Evolutionary conservation across 2,329 filamentous ascomycete genomes (phyloP).

Genomic region (Aspergillus carbonarius): DNA sequence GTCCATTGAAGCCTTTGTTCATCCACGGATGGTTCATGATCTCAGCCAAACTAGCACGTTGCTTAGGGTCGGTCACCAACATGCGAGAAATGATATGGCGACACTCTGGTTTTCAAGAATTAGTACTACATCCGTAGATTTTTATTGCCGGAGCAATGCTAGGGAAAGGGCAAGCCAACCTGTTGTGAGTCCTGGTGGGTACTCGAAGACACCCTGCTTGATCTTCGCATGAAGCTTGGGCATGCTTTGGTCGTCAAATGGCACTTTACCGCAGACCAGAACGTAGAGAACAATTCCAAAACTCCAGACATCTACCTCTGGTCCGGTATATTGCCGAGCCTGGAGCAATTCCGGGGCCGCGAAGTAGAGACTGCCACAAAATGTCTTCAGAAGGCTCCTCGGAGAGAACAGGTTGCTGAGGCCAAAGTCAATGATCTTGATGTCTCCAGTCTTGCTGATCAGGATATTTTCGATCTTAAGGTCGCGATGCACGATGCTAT

Average conservation of each 20-base stretch:
- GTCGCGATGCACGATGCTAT: conserved; percentile 96
- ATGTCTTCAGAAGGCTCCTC: conserved; percentile 82
- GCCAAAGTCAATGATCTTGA: conserved; percentile 99
- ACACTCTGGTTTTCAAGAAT: conserved; percentile 66
- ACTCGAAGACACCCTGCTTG: conserved; percentile 94
- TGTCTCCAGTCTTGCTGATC: conserved; percentile 98
- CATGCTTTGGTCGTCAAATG: conserved; percentile 99
- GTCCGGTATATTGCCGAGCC: conserved; percentile 89
- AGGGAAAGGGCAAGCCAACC: conserved; percentile 57
- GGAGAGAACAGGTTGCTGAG: conserved; percentile 95
- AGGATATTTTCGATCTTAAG: conserved; percentile 99
- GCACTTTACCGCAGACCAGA: conserved; percentile 93
- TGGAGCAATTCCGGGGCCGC: conserved; percentile 92
- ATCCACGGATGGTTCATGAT: conserved; percentile 97
- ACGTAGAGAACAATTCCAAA: conserved; percentile 98
- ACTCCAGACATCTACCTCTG: conserved; percentile 97
- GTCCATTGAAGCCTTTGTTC: conserved; percentile 80
- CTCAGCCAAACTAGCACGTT: conserved; percentile 82
- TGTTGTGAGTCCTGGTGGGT: conserved; percentile 85
- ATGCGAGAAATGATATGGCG: conserved; percentile 89
- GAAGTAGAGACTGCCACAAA: conserved; percentile 97
- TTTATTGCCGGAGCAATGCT: not conserved
- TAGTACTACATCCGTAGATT: conserved; percentile 29
- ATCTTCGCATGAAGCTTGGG: conserved; percentile 97
- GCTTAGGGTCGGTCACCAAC: conserved; percentile 89